These are phyloP conservation scores for Xylaria nigripes DNA, from an alignment of 495 filamentous ascomycete species.

Conservation along the genomic window DNA sequence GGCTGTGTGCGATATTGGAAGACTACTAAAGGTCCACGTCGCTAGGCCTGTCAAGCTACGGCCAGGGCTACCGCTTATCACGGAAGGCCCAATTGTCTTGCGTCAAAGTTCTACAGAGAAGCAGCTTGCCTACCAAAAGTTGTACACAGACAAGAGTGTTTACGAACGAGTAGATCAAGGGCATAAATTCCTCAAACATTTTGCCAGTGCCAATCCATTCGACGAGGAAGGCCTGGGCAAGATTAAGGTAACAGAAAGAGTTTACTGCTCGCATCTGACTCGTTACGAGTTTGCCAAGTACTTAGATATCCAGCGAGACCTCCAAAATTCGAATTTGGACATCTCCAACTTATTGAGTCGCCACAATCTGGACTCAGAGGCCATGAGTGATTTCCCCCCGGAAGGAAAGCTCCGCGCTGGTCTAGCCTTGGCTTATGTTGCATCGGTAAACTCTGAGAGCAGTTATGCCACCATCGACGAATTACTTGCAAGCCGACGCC, in stretches of 20 bases:
- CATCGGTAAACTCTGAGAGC: conserved; percentile 1
- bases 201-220: conserved; percentile 27
- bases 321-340: conserved; percentile 9
- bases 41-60: conserved; percentile 28
- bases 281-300: conserved; percentile 13
- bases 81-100: conserved; percentile 20
- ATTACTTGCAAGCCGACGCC: neutral
- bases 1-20: conserved; percentile 51
- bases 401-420: conserved; percentile 5
- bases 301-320: conserved; percentile 17
- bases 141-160: conserved; percentile 23
- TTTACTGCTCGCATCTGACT: conserved; percentile 15
- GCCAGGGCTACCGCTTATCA: conserved; percentile 27
- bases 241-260: conserved; percentile 12
- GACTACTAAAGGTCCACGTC: conserved; percentile 44
- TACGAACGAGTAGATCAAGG: conserved; percentile 26
- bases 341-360: conserved; percentile 1
- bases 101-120: conserved; percentile 26
- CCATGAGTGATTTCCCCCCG: conserved; percentile 1
- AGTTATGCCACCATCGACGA: conserved; percentile 14
- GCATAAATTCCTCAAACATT: conserved; percentile 21
- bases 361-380: neutral
- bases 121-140: conserved; percentile 18
- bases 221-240: conserved; percentile 11
- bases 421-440: neutral